A percentile compares a stretch with the other conserved stretches of the same genome.
Evolutionary conservation across 2,329 filamentous ascomycete genomes (phyloP).

Genomic region (Neonectria magnoliae): DNA sequence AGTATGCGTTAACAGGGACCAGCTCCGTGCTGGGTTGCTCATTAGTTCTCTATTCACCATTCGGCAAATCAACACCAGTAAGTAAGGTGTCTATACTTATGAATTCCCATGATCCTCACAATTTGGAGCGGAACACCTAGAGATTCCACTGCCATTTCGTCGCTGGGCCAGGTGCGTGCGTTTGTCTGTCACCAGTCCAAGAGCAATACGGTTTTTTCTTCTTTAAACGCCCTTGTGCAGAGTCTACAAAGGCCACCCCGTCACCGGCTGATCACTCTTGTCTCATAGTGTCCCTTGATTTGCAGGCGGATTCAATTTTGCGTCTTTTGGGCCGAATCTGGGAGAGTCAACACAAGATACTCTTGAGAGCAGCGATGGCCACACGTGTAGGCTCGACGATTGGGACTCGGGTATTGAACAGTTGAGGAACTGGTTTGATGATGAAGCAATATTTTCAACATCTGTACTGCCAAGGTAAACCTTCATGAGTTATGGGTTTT

Average conservation of each 20-base stretch:
- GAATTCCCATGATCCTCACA: conserved; percentile 40
- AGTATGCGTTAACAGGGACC: not conserved
- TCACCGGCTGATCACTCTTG: not conserved
- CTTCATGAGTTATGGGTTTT: too few relatives aligned
- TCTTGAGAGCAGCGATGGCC: not conserved
- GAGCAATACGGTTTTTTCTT: conserved; percentile 24
- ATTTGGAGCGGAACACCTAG: conserved; percentile 44
- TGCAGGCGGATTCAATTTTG: not conserved
- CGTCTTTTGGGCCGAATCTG: too few relatives aligned
- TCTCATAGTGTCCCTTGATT: not conserved
- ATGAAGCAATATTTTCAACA: conserved; percentile 18
- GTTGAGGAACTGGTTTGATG: conserved; percentile 28
- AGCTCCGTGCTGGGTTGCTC: not conserved
- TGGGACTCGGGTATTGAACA: conserved; percentile 35
- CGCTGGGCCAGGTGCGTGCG: conserved; percentile 43
- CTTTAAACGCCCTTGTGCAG: conserved; percentile 17
- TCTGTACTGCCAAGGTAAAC: not conserved
- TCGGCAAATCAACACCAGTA: too few relatives aligned
- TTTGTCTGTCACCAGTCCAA: conserved; percentile 43
- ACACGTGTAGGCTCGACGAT: conserved; percentile 4
- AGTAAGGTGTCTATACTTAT: conserved; percentile 33
- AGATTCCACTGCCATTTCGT: conserved; percentile 44
- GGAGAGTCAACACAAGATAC: not conserved
- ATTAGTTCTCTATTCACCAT: not conserved
- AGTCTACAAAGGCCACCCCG: not conserved